Base-by-base conservation (phyloP, 2,329 filamentous ascomycete genomes). In the Elsinoe australis region DNA sequence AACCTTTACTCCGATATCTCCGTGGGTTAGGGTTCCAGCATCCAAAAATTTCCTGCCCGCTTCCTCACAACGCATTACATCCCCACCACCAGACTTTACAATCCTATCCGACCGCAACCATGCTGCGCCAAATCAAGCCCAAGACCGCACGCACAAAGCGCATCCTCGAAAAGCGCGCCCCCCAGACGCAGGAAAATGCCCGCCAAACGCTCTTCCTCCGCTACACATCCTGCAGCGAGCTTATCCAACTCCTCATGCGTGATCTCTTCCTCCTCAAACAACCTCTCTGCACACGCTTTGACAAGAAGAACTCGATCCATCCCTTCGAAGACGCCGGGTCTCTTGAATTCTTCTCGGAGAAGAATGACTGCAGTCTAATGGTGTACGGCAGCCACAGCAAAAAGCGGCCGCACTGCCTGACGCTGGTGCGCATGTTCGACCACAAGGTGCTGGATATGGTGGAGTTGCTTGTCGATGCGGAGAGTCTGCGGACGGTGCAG, bases 301-400 rank as follows among this genome's bases (percentile, higher is more conserved):
- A 81, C 68, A 98, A 96, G 78, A 96, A 96, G 74, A 98, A 98
- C 68, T 76, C 81, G 57, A 84, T 95, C 59, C 88, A 92, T 67
- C 92, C 92, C 2, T 98, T 98, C 67, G 90, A 95, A 67, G 88
- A 94, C 64, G 72, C 85, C 54, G 74, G 83, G 21, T 90, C 85
- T 47, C 78, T 96, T 56, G 87, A 95, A 69, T 98, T 98, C 73
- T 89, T 98, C 73, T 83, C 84, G 54, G 82, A 89, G 64, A 98
- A 96, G 73, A 98, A 98, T 70, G 92, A 98, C 66, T 82, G 86
- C 60, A 85, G 82, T 36, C 72, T 95, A 39, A 76, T 95, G 56
- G 76, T 92, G 56, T 94, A 94, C 59, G 89, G 83, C 46, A 82
- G 79, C 64, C 84, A 83, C 67, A 87, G 78, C 66, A 98, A 96